Conservation (phyloP, 345 rosid genomes). For the Brassica incana region DNA sequence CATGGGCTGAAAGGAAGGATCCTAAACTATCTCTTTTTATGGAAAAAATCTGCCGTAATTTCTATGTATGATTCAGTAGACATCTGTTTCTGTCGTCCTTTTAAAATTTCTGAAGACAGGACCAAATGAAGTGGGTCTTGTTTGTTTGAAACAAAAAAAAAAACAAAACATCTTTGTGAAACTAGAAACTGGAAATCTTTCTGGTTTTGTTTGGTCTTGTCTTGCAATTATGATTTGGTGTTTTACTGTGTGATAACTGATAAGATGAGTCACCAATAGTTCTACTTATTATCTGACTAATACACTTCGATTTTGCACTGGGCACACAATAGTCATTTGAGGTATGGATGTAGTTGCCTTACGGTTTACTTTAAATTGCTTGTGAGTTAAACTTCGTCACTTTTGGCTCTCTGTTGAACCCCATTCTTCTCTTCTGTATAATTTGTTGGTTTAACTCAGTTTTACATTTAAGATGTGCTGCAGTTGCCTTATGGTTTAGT, state of each 20-base stretch:
- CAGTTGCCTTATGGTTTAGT: neutral
- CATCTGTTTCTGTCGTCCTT: constrained; percentile 19
- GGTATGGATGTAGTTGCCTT: neutral
- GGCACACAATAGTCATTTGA: neutral
- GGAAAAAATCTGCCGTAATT: constrained; percentile 14
- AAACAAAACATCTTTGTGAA: constrained; percentile 33
- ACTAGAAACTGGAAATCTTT: constrained; percentile 28
- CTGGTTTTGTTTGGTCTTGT: constrained; percentile 26
- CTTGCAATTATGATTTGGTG: constrained; percentile 25
- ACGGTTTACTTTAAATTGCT: neutral
- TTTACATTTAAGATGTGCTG: neutral
- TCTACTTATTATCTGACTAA: neutral
- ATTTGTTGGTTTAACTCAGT: neutral
- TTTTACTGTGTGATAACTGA: constrained; percentile 14
- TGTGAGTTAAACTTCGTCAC: neutral
- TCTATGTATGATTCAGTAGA: constrained; percentile 44
- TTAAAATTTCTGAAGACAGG: constrained; percentile 22
- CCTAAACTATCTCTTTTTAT: constrained; percentile 30
- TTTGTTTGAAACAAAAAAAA: constrained; percentile 14
- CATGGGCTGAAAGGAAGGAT: constrained; percentile 60
- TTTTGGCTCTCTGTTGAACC: neutral
- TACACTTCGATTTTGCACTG: neutral
- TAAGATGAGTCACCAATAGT: neutral
- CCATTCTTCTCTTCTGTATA: neutral
- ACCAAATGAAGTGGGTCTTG: constrained; percentile 35